Evolutionary conservation across 2,329 filamentous ascomycete species (phyloP).

Genomic region (Diaporthe vexans): DNA sequence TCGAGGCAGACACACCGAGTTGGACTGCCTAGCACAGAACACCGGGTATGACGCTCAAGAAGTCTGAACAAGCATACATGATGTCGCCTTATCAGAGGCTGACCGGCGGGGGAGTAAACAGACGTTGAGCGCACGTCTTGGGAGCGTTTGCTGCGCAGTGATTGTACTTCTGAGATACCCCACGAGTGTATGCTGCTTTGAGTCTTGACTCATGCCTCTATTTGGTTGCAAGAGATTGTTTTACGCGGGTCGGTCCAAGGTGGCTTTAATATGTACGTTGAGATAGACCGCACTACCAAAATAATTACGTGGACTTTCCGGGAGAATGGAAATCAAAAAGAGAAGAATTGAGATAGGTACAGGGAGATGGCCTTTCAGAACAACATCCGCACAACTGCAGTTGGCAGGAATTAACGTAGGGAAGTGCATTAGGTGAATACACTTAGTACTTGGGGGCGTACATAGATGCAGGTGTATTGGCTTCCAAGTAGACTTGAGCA

Average conservation of each 20-base stretch:
- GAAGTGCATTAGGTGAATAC: background rate
- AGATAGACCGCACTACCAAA: background rate
- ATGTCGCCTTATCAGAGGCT: slow-evolving; percentile 37
- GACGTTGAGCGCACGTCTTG: slow-evolving; percentile 4
- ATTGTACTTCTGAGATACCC: slow-evolving; percentile 43
- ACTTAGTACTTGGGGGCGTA: too few relatives aligned
- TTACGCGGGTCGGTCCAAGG: background rate
- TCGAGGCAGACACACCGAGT: background rate
- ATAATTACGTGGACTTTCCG: background rate
- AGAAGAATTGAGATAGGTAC: background rate
- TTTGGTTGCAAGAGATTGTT: background rate
- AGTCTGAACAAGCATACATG: slow-evolving; percentile 33
- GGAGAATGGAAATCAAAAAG: background rate
- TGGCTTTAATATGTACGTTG: background rate
- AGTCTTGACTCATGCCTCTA: slow-evolving; percentile 5
- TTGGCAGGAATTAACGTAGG: background rate
- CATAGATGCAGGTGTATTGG: too few relatives aligned
- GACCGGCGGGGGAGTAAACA: slow-evolving; percentile 32
- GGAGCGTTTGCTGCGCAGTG: slow-evolving; percentile 22
- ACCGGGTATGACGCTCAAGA: slow-evolving; percentile 3
- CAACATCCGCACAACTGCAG: background rate
- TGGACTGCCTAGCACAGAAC: background rate
- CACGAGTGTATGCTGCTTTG: slow-evolving; percentile 34
- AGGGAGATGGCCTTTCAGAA: background rate
- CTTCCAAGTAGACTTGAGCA: background rate